These are phyloP conservation scores for Scleroderma citrinum DNA, from an alignment of 768 basidiomycete species.

Conservation along the genomic window DNA sequence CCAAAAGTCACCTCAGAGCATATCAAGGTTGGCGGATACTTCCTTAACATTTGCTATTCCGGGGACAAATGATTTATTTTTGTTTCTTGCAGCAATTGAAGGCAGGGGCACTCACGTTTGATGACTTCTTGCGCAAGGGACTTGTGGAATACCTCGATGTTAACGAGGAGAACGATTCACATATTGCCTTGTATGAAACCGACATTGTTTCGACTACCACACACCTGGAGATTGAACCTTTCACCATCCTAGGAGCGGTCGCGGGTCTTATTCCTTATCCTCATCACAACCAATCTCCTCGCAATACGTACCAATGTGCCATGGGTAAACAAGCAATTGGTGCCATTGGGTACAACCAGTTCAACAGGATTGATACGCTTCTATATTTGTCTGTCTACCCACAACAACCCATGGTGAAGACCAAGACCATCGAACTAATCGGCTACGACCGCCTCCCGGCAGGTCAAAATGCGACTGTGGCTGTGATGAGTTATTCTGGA, in stretches of 20 bases:
- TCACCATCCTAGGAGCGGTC: constrained; percentile 94
- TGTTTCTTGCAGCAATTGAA: constrained; percentile 60
- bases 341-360: constrained; percentile 96
- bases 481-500: constrained; percentile 98
- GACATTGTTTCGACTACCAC: constrained; percentile 81
- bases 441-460: constrained; percentile 97
- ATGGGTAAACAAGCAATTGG: constrained; percentile 99
- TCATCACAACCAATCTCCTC: constrained; percentile 98
- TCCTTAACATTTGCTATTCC: not conserved
- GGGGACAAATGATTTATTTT: constrained; percentile 5
- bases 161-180: constrained; percentile 98
- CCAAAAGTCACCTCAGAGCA: constrained; percentile 78
- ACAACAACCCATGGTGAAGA: constrained; percentile 99
- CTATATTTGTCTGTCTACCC: constrained; percentile 98
- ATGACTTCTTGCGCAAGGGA: constrained; percentile 88
- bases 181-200: constrained; percentile 90
- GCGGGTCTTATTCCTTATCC: constrained; percentile 99
- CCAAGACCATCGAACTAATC: constrained; percentile 94
- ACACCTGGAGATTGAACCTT: constrained; percentile 97
- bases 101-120: constrained; percentile 72
- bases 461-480: constrained; percentile 96
- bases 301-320: constrained; percentile 99
- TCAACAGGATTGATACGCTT: constrained; percentile 95
- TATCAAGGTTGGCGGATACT: constrained; percentile 50
- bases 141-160: constrained; percentile 98